Evolutionary conservation across 2,329 filamentous ascomycete species (phyloP).

Genomic region (Nannizziopsis arthrosporioides): DNA sequence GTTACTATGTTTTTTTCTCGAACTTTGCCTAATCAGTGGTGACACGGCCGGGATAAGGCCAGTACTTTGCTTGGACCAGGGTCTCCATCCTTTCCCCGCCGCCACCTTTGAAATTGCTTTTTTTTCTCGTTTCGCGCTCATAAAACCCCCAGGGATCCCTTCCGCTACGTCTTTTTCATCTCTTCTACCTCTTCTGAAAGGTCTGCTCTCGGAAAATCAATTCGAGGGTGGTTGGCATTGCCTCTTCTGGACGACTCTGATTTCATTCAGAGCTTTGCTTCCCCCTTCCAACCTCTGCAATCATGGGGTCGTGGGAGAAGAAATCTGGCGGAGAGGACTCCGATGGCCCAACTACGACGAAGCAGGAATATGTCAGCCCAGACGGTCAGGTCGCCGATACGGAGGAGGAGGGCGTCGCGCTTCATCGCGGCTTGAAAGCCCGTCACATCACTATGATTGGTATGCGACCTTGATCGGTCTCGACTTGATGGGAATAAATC

Average conservation of each 20-base stretch:
- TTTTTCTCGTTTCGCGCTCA: too few relatives aligned
- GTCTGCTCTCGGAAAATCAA: too few relatives aligned
- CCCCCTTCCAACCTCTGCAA: not conserved
- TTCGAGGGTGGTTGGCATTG: not conserved
- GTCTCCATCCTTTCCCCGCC: too few relatives aligned
- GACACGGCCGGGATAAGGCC: too few relatives aligned
- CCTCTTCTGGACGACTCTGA: not conserved
- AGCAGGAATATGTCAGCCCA: conserved; percentile 8
- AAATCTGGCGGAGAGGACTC: conserved; percentile 12
- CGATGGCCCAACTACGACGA: conserved; percentile 8
- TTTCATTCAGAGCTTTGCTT: not conserved
- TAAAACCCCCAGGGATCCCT: too few relatives aligned
- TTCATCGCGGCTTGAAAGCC: conserved; percentile 39
- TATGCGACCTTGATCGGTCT: conserved; percentile 29
- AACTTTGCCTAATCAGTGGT: too few relatives aligned
- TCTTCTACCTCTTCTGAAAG: too few relatives aligned
- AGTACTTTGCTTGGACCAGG: too few relatives aligned
- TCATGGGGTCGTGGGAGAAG: conserved; percentile 12
- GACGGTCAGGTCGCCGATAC: conserved; percentile 13
- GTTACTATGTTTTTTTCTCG: too few relatives aligned
- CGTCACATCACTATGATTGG: conserved; percentile 49
- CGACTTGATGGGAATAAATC: too few relatives aligned
- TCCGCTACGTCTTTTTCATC: too few relatives aligned
- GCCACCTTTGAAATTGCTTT: too few relatives aligned
- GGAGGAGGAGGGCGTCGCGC: conserved; percentile 23